phyloP scores from a whole-genome alignment of 2,329 filamentous ascomycete genomes.

The Cercospora zeae-maydis region DNA sequence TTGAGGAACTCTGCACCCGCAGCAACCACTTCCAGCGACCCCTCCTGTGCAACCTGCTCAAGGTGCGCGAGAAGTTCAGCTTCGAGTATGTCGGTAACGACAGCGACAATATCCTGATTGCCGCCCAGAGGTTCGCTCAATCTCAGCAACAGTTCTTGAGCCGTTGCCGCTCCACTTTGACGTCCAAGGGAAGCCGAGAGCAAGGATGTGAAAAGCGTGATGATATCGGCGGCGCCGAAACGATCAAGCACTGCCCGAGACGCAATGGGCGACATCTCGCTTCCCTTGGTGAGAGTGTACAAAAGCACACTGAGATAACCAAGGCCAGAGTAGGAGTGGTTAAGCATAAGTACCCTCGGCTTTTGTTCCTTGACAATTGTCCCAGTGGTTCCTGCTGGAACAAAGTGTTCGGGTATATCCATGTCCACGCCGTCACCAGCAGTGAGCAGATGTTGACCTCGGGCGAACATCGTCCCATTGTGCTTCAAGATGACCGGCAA shows the following conservation, averaged over 20 bases:
- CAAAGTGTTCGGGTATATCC: slow-evolving; percentile 4
- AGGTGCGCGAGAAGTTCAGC: slow-evolving; percentile 52
- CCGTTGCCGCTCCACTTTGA: slow-evolving; percentile 34
- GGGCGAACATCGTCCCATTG: slow-evolving; percentile 3
- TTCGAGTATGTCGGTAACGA: slow-evolving; percentile 84
- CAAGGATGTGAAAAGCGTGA: slow-evolving; percentile 69
- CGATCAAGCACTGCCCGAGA: slow-evolving; percentile 42
- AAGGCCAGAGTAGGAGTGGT: slow-evolving; percentile 71
- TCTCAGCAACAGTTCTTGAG: slow-evolving; percentile 48
- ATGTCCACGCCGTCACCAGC: slow-evolving; percentile 4
- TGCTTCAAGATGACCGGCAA: slow-evolving; percentile 58
- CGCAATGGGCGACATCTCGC: slow-evolving; percentile 22
- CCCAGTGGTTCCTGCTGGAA: slow-evolving; percentile 59
- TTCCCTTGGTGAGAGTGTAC: slow-evolving; percentile 61
- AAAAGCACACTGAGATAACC: slow-evolving; percentile 74
- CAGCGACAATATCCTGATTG: slow-evolving; percentile 69
- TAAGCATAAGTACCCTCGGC: slow-evolving; percentile 71
- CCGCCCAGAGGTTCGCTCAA: slow-evolving; percentile 51
- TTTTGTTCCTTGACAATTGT: slow-evolving; percentile 74
- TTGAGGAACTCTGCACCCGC: slow-evolving; percentile 78
- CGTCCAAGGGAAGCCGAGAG: slow-evolving; percentile 45
- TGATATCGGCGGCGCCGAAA: slow-evolving; percentile 67
- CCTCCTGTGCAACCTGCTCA: slow-evolving; percentile 56
- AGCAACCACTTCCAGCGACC: slow-evolving; percentile 63
- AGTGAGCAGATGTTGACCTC: slow-evolving; percentile 5